phyloP scores from a whole-genome alignment of 2,329 filamentous ascomycete species.

The Penicillium sp. region DNA sequence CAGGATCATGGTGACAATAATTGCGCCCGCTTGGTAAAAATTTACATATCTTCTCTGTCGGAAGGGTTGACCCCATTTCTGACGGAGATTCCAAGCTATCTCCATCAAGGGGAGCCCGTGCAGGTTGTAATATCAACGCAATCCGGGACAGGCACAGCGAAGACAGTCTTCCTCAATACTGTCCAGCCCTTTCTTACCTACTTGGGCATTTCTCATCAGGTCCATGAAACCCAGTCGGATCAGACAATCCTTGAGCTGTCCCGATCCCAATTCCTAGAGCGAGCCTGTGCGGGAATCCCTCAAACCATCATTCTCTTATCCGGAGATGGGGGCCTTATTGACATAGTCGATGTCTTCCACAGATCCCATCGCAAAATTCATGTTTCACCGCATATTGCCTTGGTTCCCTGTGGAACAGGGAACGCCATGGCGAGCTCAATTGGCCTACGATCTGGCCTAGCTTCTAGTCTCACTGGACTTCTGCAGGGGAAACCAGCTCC shows the following conservation, averaged over 20 bases:
- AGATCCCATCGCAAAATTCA: constrained; percentile 20
- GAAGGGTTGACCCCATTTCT: constrained; percentile 13
- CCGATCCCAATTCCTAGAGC: constrained; percentile 43
- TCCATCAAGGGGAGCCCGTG: constrained; percentile 21
- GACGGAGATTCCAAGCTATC: constrained; percentile 20
- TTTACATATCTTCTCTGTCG: constrained; percentile 17
- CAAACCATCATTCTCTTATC: constrained; percentile 72
- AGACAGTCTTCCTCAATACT: constrained; percentile 51
- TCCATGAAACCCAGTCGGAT: constrained; percentile 60
- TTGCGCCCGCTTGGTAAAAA: constrained; percentile 11
- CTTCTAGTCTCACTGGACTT: constrained; percentile 52
- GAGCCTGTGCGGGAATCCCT: constrained; percentile 44
- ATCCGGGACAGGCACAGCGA: constrained; percentile 59
- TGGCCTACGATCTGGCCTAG: constrained; percentile 26
- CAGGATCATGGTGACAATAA: constrained; percentile 1
- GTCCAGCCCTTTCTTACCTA: constrained; percentile 53
- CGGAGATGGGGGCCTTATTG: constrained; percentile 80
- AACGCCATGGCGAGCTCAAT: constrained; percentile 44
- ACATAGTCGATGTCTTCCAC: constrained; percentile 67
- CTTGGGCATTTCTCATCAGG: constrained; percentile 48
- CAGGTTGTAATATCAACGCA: constrained; percentile 63
- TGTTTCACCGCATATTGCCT: constrained; percentile 52
- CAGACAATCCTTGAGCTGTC: constrained; percentile 63
- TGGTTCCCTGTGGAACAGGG: constrained; percentile 51
- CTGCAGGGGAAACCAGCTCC: constrained; percentile 52